Percentiles rank a stretch among this genome's conserved stretches.
Conservation (phyloP, 2,329 filamentous ascomycete genomes). For the Purpureocillium takamizusanense region DNA sequence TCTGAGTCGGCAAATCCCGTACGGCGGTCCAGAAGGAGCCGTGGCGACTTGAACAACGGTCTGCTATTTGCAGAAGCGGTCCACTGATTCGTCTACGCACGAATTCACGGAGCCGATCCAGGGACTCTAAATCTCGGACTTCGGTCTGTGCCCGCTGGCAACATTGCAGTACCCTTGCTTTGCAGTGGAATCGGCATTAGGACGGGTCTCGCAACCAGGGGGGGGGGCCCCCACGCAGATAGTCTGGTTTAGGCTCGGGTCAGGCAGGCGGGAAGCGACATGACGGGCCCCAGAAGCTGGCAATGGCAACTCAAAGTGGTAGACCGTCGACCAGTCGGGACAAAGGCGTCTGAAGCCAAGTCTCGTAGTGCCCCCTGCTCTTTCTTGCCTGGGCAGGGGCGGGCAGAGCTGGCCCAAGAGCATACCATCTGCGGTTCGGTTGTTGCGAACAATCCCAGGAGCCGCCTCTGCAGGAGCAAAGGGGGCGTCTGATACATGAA, state of each 20-base stretch:
- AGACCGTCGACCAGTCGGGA: conserved; percentile 4
- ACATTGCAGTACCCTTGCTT: neutral
- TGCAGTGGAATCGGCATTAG: conserved; percentile 1
- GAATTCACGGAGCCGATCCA: neutral
- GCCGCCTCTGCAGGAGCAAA: neutral
- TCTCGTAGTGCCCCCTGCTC: conserved; percentile 1
- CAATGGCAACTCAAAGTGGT: neutral
- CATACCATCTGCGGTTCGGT: neutral
- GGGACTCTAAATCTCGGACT: conserved; percentile 1
- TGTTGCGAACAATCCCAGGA: conserved; percentile 1
- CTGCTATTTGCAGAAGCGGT: neutral
- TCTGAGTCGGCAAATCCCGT: neutral
- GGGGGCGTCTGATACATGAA: neutral
- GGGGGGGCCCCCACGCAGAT: neutral
- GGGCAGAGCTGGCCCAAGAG: neutral
- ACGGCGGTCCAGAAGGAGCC: neutral
- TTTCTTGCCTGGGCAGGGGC: neutral
- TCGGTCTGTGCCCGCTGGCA: neutral
- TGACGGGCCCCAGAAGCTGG: conserved; percentile 3
- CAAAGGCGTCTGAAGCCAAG: conserved; percentile 3
- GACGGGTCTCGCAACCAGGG: conserved; percentile 1
- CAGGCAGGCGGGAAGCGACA: neutral
- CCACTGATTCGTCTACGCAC: neutral
- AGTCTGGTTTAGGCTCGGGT: conserved; percentile 2
- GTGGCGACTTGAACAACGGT: neutral